phyloP scores from a whole-genome alignment of 371 early-diverging fungal genomes.

The Neoconidiobolus thromboides region DNA sequence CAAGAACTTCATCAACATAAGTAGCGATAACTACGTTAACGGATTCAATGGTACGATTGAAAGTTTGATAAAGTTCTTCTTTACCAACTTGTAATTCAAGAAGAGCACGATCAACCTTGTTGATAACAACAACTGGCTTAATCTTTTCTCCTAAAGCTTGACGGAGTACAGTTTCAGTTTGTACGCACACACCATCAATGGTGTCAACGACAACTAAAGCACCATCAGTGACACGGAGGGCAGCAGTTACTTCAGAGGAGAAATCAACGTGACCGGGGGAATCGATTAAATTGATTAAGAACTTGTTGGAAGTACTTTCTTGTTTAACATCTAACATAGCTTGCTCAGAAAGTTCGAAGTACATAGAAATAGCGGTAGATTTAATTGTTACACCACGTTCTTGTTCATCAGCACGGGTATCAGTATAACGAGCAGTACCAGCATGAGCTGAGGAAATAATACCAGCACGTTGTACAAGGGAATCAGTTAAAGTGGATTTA shows the following conservation, averaged over 20 bases:
- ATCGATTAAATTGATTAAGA: constrained; percentile 99
- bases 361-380: constrained; percentile 99
- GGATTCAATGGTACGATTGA: constrained; percentile 87
- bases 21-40: constrained; percentile 93
- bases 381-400: constrained; percentile 99
- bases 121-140: constrained; percentile 95
- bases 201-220: constrained; percentile 99
- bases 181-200: constrained; percentile 98
- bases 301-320: constrained; percentile 77
- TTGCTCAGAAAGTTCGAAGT: constrained; percentile 80
- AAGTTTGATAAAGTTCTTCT: constrained; percentile 87
- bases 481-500: constrained; percentile 94
- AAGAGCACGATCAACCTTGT: constrained; percentile 93
- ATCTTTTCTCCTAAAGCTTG: constrained; percentile 98
- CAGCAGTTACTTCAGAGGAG: constrained; percentile 99
- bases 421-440: constrained; percentile 97
- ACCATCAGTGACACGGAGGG: constrained; percentile 99
- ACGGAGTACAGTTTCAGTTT: constrained; percentile 99
- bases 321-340: constrained; percentile 80
- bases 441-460: constrained; percentile 94
- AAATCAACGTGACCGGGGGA: constrained; percentile 99
- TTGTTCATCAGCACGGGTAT: constrained; percentile 98
- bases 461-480: constrained; percentile 96
- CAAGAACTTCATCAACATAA: constrained; percentile 65
- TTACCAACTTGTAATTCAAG: constrained; percentile 91